Evolutionary conservation across 2,329 filamentous ascomycete genomes (phyloP).

Genomic region (Beauveria caledonica): DNA sequence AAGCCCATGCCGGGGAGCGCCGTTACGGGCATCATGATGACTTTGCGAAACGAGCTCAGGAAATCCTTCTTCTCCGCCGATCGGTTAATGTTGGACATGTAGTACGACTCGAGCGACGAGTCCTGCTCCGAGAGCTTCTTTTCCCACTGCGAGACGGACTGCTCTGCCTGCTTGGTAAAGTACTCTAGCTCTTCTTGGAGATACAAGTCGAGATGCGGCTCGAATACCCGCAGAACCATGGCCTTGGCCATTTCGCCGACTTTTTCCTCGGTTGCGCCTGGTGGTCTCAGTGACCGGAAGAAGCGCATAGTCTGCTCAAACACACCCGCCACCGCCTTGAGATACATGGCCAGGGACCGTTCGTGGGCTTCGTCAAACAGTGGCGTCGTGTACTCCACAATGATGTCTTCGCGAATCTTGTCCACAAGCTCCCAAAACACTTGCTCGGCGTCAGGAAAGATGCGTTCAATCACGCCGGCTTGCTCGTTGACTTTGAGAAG

Average conservation of each 20-base stretch:
- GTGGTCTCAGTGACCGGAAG: constrained; percentile 59
- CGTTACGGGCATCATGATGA: constrained; percentile 97
- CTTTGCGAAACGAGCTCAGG: constrained; percentile 91
- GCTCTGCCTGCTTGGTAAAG: constrained; percentile 69
- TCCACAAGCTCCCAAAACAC: constrained; percentile 75
- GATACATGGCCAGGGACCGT: constrained; percentile 64
- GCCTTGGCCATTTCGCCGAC: constrained; percentile 58
- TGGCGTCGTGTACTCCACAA: constrained; percentile 77
- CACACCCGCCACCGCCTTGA: constrained; percentile 78
- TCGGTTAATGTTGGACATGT: constrained; percentile 90
- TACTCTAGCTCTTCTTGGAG: constrained; percentile 83
- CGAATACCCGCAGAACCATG: constrained; percentile 67
- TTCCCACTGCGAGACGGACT: constrained; percentile 79
- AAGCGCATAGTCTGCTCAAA: constrained; percentile 83
- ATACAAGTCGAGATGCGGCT: constrained; percentile 90
- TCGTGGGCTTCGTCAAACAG: constrained; percentile 84
- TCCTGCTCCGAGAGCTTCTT: constrained; percentile 87
- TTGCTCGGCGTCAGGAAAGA: constrained; percentile 64
- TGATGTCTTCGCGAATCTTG: constrained; percentile 73
- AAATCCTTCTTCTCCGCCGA: constrained; percentile 97
- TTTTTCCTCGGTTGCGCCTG: constrained; percentile 51
- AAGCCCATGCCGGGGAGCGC: constrained; percentile 63
- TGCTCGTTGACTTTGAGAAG: constrained; percentile 76
- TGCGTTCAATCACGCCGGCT: constrained; percentile 66
- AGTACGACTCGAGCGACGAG: constrained; percentile 82